Conservation (phyloP, 371 early-diverging fungal genomes). For the Mucor mucedo region DNA sequence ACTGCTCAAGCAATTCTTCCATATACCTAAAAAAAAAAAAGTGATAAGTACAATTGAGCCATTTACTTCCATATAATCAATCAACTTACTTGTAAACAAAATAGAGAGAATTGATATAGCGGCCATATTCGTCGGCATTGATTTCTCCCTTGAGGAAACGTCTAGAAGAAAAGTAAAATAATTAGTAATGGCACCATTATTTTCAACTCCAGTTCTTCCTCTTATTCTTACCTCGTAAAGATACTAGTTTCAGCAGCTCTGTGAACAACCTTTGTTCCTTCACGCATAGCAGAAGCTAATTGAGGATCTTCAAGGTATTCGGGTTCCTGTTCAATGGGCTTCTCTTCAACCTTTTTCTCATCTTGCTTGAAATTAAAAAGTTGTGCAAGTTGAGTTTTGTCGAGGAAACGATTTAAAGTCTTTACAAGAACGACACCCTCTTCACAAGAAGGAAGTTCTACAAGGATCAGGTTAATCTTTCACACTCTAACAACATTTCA, state of each 20-base stretch:
- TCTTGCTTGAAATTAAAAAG: constrained; percentile 18
- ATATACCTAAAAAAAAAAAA: constrained; percentile 36
- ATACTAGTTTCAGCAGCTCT: constrained; percentile 63
- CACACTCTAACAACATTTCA: neutral
- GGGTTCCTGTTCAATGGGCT: neutral
- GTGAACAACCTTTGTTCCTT: constrained; percentile 66
- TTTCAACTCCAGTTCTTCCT: too few relatives aligned
- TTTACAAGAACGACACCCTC: constrained; percentile 49
- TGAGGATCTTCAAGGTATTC: constrained; percentile 51
- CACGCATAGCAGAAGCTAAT: constrained; percentile 54
- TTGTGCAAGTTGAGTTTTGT: constrained; percentile 27
- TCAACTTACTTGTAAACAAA: constrained; percentile 52
- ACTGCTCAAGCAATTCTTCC: constrained; percentile 56
- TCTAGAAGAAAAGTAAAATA: constrained; percentile 17
- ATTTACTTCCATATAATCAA: neutral
- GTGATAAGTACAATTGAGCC: neutral
- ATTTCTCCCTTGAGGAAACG: constrained; percentile 57
- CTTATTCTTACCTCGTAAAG: constrained; percentile 53
- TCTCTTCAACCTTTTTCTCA: constrained; percentile 9
- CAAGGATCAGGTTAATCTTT: neutral
- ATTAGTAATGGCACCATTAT: too few relatives aligned
- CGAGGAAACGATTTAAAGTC: constrained; percentile 40
- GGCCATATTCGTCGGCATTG: constrained; percentile 50
- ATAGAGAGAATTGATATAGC: constrained; percentile 52
- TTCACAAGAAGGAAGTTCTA: constrained; percentile 46